phyloP scores from a whole-genome alignment of 2,329 filamentous ascomycete genomes.

The Colletotrichum liriopes region DNA sequence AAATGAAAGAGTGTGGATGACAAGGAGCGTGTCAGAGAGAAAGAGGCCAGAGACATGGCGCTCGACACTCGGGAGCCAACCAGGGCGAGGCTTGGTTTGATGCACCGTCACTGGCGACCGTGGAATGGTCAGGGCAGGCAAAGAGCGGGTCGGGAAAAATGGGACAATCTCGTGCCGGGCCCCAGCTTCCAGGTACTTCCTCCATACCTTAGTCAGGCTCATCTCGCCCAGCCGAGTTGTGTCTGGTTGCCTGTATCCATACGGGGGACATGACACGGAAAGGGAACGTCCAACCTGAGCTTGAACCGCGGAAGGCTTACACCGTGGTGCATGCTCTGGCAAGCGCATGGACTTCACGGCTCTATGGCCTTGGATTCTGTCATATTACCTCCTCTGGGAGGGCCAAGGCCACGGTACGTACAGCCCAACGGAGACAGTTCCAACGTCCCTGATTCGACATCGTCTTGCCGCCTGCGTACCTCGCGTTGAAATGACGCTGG shows the following conservation, averaged over 20 bases:
- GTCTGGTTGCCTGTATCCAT: neutral
- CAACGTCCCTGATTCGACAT: conserved; percentile 17
- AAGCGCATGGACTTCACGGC: conserved; percentile 11
- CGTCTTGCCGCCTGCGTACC: neutral
- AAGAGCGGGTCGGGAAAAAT: conserved; percentile 19
- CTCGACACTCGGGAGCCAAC: conserved; percentile 29
- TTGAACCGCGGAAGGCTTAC: neutral
- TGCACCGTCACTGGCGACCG: conserved; percentile 18
- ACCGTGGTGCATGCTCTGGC: conserved; percentile 1
- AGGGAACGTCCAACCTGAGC: neutral
- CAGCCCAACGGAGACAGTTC: neutral
- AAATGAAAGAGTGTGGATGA: conserved; percentile 10
- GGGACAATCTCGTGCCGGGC: neutral
- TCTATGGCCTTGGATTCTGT: neutral
- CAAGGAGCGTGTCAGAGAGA: conserved; percentile 31
- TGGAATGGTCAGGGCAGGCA: conserved; percentile 39
- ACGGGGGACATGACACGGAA: neutral
- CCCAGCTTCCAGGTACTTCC: conserved; percentile 3
- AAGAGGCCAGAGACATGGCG: conserved; percentile 18
- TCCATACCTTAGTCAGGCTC: conserved; percentile 31
- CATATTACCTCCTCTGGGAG: neutral
- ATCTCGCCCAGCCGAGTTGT: conserved; percentile 1
- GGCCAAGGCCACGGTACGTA: conserved; percentile 8
- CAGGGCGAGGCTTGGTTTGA: conserved; percentile 11
- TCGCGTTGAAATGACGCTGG: conserved; percentile 14